A percentile compares a stretch with the other conserved stretches of the same genome.
Evolutionary conservation across 2,329 filamentous ascomycete genomes (phyloP).

Genomic region (Penicillium sclerotiorum): DNA sequence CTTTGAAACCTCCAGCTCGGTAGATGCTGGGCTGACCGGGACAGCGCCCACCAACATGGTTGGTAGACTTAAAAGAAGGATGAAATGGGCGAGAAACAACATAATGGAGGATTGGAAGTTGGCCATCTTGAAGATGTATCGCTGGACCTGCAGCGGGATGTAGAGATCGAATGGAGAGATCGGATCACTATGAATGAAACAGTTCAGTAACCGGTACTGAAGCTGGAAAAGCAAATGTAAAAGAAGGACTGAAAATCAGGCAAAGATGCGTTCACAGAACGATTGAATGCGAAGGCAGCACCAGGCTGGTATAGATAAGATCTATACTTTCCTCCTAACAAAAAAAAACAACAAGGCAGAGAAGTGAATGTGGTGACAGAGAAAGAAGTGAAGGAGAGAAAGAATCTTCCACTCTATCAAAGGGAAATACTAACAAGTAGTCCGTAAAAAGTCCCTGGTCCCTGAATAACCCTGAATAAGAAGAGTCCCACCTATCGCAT

Average conservation of each 20-base stretch:
- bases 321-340: slow-evolving; percentile 6
- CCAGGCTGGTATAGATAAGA: slow-evolving; percentile 5
- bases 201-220: slow-evolving; percentile 35
- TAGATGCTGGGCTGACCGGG: slow-evolving; percentile 22
- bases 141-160: slow-evolving; percentile 35
- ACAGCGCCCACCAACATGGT: slow-evolving; percentile 34
- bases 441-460: not conserved
- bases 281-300: slow-evolving; percentile 14
- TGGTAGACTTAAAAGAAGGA: slow-evolving; percentile 35
- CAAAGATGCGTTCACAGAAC: slow-evolving; percentile 11
- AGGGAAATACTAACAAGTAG: not conserved
- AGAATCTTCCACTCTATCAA: not conserved
- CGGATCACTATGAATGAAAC: slow-evolving; percentile 16
- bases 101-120: slow-evolving; percentile 26
- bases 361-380: slow-evolving; percentile 14
- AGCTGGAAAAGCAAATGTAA: not conserved
- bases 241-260: slow-evolving; percentile 7
- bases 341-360: slow-evolving; percentile 8
- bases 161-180: slow-evolving; percentile 1
- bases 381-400: not conserved
- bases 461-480: slow-evolving; percentile 8
- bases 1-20: slow-evolving; percentile 14
- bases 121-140: slow-evolving; percentile 29
- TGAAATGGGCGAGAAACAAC: slow-evolving; percentile 34
- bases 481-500: slow-evolving; percentile 17